phyloP scores from a whole-genome alignment of 768 basidiomycete genomes.

The Mycena chlorophos region DNA sequence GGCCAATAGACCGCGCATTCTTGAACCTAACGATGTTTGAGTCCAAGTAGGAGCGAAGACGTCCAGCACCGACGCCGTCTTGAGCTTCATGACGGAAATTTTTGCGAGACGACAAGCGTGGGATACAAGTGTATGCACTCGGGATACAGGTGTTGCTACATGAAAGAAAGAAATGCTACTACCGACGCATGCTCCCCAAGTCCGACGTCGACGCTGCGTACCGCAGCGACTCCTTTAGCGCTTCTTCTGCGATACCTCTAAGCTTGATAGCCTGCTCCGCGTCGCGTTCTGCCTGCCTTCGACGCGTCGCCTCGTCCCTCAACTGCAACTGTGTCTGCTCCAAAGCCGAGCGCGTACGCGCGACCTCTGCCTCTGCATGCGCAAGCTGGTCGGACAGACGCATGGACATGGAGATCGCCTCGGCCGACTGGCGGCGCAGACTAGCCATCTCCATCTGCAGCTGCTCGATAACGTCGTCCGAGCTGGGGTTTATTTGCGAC shows the following conservation, averaged over 20 bases:
- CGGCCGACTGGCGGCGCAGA: constrained; percentile 65
- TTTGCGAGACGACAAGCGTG: background rate
- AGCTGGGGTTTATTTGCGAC: constrained; percentile 25
- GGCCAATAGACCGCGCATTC: constrained; percentile 68
- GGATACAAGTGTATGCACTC: background rate
- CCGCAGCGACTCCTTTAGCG: constrained; percentile 26
- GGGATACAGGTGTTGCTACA: background rate
- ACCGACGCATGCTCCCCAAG: background rate
- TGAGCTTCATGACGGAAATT: constrained; percentile 39
- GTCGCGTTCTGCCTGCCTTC: constrained; percentile 58
- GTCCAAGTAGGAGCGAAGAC: background rate
- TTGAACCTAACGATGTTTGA: constrained; percentile 60
- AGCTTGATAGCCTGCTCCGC: constrained; percentile 49
- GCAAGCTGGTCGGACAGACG: constrained; percentile 71
- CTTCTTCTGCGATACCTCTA: constrained; percentile 54
- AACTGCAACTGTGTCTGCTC: constrained; percentile 56
- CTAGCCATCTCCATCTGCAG: constrained; percentile 65
- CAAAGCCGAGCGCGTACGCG: constrained; percentile 54
- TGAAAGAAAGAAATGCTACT: too few relatives aligned
- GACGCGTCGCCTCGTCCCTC: constrained; percentile 58
- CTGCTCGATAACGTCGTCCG: constrained; percentile 54
- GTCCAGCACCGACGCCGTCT: constrained; percentile 54
- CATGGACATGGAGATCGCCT: constrained; percentile 64
- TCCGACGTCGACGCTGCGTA: background rate
- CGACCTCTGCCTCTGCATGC: constrained; percentile 61